Evolutionary conservation across 495 filamentous ascomycete species (phyloP).

Genomic region (Pyronema omphalodes): DNA sequence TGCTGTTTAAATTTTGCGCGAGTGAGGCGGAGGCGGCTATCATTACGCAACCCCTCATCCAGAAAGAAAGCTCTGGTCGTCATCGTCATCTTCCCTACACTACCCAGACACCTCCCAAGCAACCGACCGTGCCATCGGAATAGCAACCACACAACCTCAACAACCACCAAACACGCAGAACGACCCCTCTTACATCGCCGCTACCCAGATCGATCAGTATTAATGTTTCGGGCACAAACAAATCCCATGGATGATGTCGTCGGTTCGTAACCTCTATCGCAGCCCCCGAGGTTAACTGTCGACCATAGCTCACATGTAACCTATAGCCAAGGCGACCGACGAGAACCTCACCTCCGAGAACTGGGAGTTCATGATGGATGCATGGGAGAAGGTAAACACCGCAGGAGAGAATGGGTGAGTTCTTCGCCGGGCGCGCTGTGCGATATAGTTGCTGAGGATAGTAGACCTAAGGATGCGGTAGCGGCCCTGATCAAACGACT

Average conservation of each 20-base stretch:
- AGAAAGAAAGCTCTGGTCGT: not conserved
- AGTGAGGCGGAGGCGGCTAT: not conserved
- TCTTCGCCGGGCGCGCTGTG: not conserved
- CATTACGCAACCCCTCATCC: not conserved
- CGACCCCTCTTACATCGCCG: not conserved
- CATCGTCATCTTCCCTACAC: not conserved
- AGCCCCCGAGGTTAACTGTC: not conserved
- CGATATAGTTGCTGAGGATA: not conserved
- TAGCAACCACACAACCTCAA: not conserved
- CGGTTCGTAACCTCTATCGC: constrained; percentile 34
- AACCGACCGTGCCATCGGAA: not conserved
- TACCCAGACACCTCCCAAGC: not conserved
- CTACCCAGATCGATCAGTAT: not conserved
- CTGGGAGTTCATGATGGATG: constrained; percentile 97
- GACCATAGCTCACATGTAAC: constrained; percentile 2
- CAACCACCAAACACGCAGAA: not conserved
- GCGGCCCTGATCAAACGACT: constrained; percentile 88
- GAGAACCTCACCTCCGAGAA: constrained; percentile 97
- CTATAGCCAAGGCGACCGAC: constrained; percentile 85
- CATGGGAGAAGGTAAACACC: constrained; percentile 72
- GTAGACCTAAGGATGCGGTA: constrained; percentile 73
- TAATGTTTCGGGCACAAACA: constrained; percentile 63
- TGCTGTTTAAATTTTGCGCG: too few relatives aligned
- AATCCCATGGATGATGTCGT: constrained; percentile 69
- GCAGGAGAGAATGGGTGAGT: constrained; percentile 44